phyloP scores from a whole-genome alignment of 306 rosid genomes.

The Ceratonia siliqua region DNA sequence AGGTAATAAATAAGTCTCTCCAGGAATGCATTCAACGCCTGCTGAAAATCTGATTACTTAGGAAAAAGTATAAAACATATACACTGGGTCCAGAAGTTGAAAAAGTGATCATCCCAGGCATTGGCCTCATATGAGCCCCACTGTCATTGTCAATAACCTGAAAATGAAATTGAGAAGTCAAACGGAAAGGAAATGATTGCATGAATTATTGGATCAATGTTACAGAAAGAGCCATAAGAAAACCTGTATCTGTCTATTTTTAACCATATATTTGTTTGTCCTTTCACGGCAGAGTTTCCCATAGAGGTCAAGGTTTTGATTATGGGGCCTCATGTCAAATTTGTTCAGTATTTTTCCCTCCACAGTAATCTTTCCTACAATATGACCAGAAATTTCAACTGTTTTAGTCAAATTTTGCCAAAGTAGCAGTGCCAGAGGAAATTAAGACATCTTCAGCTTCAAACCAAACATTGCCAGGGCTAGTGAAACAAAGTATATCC shows the following conservation, averaged over 20 bases:
- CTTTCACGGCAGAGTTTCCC: constrained; percentile 91
- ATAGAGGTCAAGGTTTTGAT: constrained; percentile 70
- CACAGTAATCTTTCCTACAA: constrained; percentile 65
- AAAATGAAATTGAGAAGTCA: constrained; percentile 37
- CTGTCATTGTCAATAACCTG: constrained; percentile 75
- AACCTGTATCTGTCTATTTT: constrained; percentile 89
- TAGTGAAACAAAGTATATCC: not conserved
- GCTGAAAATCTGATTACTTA: not conserved
- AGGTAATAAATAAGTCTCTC: not conserved
- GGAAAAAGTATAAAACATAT: constrained; percentile 36
- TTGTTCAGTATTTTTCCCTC: constrained; percentile 79
- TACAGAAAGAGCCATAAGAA: constrained; percentile 31
- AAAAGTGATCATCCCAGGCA: constrained; percentile 72
- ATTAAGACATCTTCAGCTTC: constrained; percentile 9
- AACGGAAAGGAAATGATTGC: constrained; percentile 3
- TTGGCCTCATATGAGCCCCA: constrained; percentile 82
- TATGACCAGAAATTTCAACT: constrained; percentile 24
- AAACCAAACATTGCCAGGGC: constrained; percentile 25
- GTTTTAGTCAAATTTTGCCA: constrained; percentile 30
- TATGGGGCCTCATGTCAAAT: constrained; percentile 84
- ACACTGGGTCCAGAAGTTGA: constrained; percentile 54
- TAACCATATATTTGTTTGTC: constrained; percentile 65
- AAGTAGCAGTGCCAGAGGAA: constrained; percentile 10
- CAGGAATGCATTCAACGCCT: not conserved
- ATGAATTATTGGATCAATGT: not conserved